Evolutionary conservation across 768 basidiomycete genomes (phyloP).

Genomic region (Neoboletus brunneissimus): DNA sequence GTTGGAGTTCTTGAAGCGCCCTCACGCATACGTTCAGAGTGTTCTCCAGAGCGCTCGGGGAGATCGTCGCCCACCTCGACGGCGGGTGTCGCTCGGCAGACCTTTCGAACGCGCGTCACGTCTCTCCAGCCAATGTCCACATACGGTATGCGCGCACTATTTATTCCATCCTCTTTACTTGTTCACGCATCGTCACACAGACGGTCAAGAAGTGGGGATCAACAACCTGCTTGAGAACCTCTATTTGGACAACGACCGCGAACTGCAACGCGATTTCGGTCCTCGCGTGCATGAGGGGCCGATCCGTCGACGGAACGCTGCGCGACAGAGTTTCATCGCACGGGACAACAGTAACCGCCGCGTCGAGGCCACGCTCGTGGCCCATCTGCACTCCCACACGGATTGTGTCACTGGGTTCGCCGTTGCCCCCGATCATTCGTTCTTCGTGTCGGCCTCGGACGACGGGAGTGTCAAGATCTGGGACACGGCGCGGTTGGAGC

Average conservation of each 20-base stretch:
- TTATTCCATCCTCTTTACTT: neutral
- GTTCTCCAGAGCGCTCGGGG: conserved; percentile 71
- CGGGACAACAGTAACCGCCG: conserved; percentile 62
- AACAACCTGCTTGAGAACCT: conserved; percentile 85
- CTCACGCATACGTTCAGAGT: conserved; percentile 60
- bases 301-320: conserved; percentile 69
- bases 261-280: conserved; percentile 89
- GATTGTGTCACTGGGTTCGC: conserved; percentile 77
- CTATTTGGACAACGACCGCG: conserved; percentile 82
- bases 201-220: conserved; percentile 88
- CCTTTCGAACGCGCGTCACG: conserved; percentile 45
- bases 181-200: conserved; percentile 39
- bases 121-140: conserved; percentile 63
- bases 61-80: conserved; percentile 72
- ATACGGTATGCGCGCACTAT: conserved; percentile 51
- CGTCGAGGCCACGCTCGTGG: conserved; percentile 77
- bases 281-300: conserved; percentile 83
- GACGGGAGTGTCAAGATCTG: conserved; percentile 93
- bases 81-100: conserved; percentile 51
- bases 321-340: conserved; percentile 62
- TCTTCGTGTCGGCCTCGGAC: conserved; percentile 91
- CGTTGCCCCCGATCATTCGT: conserved; percentile 90
- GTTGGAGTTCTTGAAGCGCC: conserved; percentile 80
- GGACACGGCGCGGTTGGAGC: conserved; percentile 90
- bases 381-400: conserved; percentile 80